Base-by-base conservation (phyloP, 805 yeast species). In the Cyberlindnera maclurae region DNA sequence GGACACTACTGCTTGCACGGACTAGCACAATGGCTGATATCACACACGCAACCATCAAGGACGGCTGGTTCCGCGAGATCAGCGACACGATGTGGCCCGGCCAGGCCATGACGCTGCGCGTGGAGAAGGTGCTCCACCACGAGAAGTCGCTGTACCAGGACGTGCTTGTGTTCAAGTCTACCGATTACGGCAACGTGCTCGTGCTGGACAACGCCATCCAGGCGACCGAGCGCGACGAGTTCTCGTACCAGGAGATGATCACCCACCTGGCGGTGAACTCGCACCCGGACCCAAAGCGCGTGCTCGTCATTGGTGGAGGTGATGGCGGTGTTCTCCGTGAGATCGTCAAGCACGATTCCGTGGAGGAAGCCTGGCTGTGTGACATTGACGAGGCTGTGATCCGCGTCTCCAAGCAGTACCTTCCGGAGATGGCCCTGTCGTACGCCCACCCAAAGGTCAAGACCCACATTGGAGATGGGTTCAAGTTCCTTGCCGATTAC, bases 31-130 rank as follows among this genome's bases (percentile, higher is more conserved):
- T 59, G 62, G 45, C 64, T 36, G 63, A 62, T 52, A 51, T 65
- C 39, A 58, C 68, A 10, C 70, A 65, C 53, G 69, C 70, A 38
- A 64, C 69, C 12, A 65, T 65, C 47, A 43, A 45, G 59, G 88
- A 93, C 64, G 97, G 97, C 58, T 90, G 98, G 98, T 90, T 90
- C 69, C 79, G 90, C 55, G 98, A 90, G 65, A 72, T 84, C 62
- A 84, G 95, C 50, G 86, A 89, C 63, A 85, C 95, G 59, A 83
- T 87, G 86, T 90, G 96, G 95, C 97, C 98, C 24, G 98, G 98
- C 49, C 96, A 89, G 73, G 97, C 97, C 51, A 81, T 93, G 93
- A 76, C 88, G 37, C 71, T 90, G 52, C 75, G 79, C 48, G 97
- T 90, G 42, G 87, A 90, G 51, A 79, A 88, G 63, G 75, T 90